Evolutionary conservation across 2,329 filamentous ascomycete species (phyloP), one percentile per base, ranked within the genome.

Genomic region (Scedosporium minutisporum): DNA sequence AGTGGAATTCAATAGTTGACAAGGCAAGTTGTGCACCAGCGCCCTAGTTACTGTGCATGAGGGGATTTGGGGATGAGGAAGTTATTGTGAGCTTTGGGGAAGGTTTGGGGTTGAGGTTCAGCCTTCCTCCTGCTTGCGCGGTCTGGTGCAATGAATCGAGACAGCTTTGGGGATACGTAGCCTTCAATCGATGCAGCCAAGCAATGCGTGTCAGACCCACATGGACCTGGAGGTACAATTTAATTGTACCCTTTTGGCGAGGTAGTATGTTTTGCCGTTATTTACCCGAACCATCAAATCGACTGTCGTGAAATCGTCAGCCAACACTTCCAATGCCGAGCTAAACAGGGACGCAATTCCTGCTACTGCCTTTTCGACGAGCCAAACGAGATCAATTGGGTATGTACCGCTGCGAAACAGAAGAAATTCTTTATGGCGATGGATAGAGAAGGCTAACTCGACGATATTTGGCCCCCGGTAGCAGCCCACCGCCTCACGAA

Each of bases 151-250:
- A 51, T 51, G 46, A 18, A 18, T 18, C 46, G 18, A 6, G n/a
- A 61, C 27, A 67, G 65, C 66, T 67, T 66, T 66, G 64, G 66
- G 60, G 66, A 67, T 67, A 67, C 65, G 66, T 67, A 67, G 65
- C 66, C 63, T 64, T 66, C 64, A 27, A 29, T 27, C 33, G 12
- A 38, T 12, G 33, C 33, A 12, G 51, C 51, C 51, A 55, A 55
- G 51, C 21, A 23, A 23, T n/a, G 18, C 12, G 21, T 55, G 51
- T 42, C 51, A 25, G 57, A 42, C 33, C 27, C 57, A 38, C 57
- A 14, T 23, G 12, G 27, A 58, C 53, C 14, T 57, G 53, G n/a
- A 6, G 53, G 53, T 16, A 16, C 14, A 27, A 33, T 12, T 25
- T 3, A 16, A 4, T 33, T 33, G 25, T 57, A 57, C n/a, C 10